phyloP scores from a whole-genome alignment of 2,329 filamentous ascomycete species.

The Monosporascus sp. region DNA sequence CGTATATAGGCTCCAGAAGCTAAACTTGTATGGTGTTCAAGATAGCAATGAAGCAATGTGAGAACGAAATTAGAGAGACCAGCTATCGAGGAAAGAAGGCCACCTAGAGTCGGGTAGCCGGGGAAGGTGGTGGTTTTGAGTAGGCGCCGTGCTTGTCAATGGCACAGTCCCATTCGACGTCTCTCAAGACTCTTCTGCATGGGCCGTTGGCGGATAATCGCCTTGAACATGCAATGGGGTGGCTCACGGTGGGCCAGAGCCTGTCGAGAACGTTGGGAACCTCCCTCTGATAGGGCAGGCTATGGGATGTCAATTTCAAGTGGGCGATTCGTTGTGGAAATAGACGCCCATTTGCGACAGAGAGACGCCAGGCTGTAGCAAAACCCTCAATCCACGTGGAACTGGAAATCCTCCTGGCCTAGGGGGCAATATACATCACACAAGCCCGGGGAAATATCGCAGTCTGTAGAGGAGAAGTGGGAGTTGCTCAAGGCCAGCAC shows the following conservation, averaged over 20 bases:
- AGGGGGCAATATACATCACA: background rate
- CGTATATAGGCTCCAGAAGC: slow-evolving; percentile 22
- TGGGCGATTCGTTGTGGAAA: slow-evolving; percentile 35
- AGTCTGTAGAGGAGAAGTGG: slow-evolving; percentile 2
- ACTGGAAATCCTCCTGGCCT: slow-evolving; percentile 9
- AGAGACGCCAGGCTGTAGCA: slow-evolving; percentile 29
- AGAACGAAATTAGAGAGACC: slow-evolving; percentile 44
- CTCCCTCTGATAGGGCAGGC: slow-evolving; percentile 39
- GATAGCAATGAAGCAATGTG: slow-evolving; percentile 32
- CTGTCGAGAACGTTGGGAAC: slow-evolving; percentile 25
- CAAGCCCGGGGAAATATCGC: background rate
- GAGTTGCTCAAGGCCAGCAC: slow-evolving; percentile 4
- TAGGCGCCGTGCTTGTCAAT: slow-evolving; percentile 32
- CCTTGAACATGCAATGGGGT: slow-evolving; percentile 33
- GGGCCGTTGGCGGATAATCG: slow-evolving; percentile 33
- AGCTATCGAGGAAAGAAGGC: slow-evolving; percentile 47
- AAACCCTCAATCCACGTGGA: slow-evolving; percentile 8
- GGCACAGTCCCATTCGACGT: slow-evolving; percentile 28
- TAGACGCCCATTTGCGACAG: slow-evolving; percentile 40
- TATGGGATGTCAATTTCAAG: slow-evolving; percentile 31
- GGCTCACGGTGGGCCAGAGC: slow-evolving; percentile 36
- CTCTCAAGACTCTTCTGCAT: slow-evolving; percentile 29
- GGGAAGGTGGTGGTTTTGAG: slow-evolving; percentile 50
- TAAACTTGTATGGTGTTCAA: slow-evolving; percentile 19
- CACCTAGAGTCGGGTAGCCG: slow-evolving; percentile 28